Base-by-base conservation (phyloP, 163 green algal species). In the Coccomyxa subellipsoidea region DNA sequence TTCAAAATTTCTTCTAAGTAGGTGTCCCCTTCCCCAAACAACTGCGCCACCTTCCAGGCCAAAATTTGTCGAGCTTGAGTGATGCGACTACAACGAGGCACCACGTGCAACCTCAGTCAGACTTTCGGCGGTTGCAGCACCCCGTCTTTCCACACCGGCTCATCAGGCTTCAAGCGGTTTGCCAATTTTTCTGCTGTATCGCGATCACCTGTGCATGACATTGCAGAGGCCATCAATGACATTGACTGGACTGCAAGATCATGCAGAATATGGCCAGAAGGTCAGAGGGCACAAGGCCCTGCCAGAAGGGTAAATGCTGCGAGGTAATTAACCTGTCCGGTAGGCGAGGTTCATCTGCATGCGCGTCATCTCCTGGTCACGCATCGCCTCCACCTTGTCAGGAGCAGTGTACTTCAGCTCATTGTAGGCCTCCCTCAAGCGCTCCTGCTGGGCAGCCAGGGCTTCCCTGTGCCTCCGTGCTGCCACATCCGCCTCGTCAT, bases 351-450 rank as follows among this genome's bases (percentile, higher is more conserved):
- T 81, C 92, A 97, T 96, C 83, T 96, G 88, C 78, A 90, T 88
- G 47, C 94, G 90, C 81, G 97, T 87, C 85, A 97, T 72, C 87
- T 97, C 92, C 89, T 97, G 93, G 82, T 96, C 90, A 35, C 88
- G 84, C 94, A 97, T 97, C 80, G 93, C 94, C 85, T 90, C 85
- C 29, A 70, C 78, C 59, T 88, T 85, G 72, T 70, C 84, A 32
- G 54, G 81, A 15, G 81, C 81, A 27, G 79, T 86, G 76, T 88
- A 85, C 75, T 88, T 88, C 72, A 88, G 84, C 79, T 88, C 54
- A 38, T 85, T 84, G 78, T 88, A 88, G 25, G 84, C 87, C 34
- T 88, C 81, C 47, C 83, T 69, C 35, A 92, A 59, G 2, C 87
- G 83, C 69, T 95, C 87, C 54, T 87, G 79, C 80, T 90, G 82